These are phyloP conservation scores for Vitis labrusca DNA, from an alignment of 164 flowering plant genomes.

Conservation along the genomic window DNA sequence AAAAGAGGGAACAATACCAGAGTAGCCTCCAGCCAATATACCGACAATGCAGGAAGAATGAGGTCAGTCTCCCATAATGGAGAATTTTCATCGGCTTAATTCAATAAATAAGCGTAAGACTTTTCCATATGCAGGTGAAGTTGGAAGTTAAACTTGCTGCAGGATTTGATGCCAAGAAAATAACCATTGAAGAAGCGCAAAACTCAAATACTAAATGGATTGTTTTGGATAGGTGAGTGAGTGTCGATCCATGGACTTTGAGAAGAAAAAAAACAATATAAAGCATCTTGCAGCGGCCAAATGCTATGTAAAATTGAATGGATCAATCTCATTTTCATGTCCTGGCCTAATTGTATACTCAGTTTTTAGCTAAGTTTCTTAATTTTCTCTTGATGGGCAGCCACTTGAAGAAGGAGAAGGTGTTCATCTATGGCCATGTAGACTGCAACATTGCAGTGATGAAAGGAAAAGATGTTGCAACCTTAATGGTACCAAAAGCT, in stretches of 20 bases:
- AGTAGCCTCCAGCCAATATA: conserved; percentile 41
- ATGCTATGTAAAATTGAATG: neutral
- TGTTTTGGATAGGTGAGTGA: conserved; percentile 38
- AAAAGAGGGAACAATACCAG: conserved; percentile 41
- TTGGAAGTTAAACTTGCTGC: conserved; percentile 51
- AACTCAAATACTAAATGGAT: conserved; percentile 43
- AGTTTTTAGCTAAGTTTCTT: neutral
- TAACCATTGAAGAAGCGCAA: conserved; percentile 42
- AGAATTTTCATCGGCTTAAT: no score
- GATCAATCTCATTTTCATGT: neutral
- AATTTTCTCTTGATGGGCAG: conserved; percentile 20
- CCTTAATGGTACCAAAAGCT: conserved; percentile 29
- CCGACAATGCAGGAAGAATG: conserved; percentile 40
- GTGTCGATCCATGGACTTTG: no score
- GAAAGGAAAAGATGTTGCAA: conserved; percentile 42
- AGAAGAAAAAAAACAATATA: neutral
- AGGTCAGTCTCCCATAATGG: conserved; percentile 19
- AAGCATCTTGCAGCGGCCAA: neutral
- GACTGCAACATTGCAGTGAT: conserved; percentile 48
- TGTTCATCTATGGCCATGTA: conserved; percentile 31
- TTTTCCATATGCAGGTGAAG: conserved; percentile 34
- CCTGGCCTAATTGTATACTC: neutral
- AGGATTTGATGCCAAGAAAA: conserved; percentile 32
- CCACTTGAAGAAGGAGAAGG: conserved; percentile 38
- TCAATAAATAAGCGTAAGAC: neutral